phyloP scores from a whole-genome alignment of 164 flowering plant species.

The Sedum album region DNA sequence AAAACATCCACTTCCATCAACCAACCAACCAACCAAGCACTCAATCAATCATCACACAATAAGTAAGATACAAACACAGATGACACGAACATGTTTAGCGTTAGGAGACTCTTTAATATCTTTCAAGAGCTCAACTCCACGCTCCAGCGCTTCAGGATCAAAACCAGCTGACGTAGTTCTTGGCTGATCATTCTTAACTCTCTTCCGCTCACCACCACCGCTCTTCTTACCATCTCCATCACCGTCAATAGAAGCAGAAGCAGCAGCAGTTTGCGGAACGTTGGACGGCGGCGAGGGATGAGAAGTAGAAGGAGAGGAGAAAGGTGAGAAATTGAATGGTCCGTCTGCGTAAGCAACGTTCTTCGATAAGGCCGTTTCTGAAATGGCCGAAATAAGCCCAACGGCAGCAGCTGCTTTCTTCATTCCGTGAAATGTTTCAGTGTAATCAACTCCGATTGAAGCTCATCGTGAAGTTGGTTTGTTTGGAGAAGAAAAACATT shows the following conservation, averaged over 20 bases:
- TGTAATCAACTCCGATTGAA: too few species aligned
- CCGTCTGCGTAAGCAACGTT: background rate
- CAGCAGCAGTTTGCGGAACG: background rate
- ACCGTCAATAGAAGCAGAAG: background rate
- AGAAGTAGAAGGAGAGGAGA: background rate
- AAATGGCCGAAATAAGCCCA: background rate
- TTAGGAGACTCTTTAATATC: background rate
- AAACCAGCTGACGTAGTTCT: background rate
- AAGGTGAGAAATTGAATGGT: background rate
- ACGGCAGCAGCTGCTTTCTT: background rate
- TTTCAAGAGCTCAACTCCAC: background rate
- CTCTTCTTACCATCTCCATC: too few species aligned
- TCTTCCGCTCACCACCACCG: background rate
- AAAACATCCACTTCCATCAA: too few species aligned
- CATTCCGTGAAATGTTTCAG: background rate
- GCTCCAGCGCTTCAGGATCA: background rate
- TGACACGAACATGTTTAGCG: background rate
- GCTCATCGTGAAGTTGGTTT: too few species aligned
- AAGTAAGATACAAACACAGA: background rate
- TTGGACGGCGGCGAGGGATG: background rate
- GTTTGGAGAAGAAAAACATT: too few species aligned
- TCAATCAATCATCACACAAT: background rate
- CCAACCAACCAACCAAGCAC: background rate
- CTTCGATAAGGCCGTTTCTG: background rate
- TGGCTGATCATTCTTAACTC: background rate